Base-by-base conservation (phyloP, 2,329 filamentous ascomycete genomes). In the Aureobasidium namibiae region DNA sequence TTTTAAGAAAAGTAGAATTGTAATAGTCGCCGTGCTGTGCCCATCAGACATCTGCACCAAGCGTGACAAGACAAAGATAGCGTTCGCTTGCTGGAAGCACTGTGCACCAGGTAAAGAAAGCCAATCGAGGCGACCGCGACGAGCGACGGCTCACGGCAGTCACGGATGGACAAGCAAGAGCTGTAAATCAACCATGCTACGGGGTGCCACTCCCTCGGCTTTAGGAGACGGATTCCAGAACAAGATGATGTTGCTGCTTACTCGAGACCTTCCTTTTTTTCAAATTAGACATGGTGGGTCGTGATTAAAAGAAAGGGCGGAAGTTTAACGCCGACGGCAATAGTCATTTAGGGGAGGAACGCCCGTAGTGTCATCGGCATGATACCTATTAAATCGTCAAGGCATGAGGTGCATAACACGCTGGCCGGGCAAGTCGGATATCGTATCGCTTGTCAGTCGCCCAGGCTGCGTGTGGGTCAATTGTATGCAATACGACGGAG, bases 401-500 rank as follows among this genome's bases (percentile, higher is more conserved):
- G 36, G 39, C 52, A 56, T 33, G 39, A 45, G 39, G 29, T 56
- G 52, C 39, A 45, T 52, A 39, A 39, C 21, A 44, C 39, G 41
- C 29, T 36, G 50, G 39, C n/a, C 39, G 38, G 52, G 23, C 52
- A 56, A 56, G 16, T 48, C 54, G 54, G 31, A 38, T 48, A 57
- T 48, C 54, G 54, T 57, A 57, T 57, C 54, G 42, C 41, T 57
- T 56, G 18, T 39, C 26, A 46, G 54, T 38, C n/a, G 53, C 53
- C 41, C 31, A 45, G 53, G 41, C 42, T 48, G 41, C n/a, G 54
- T 48, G 54, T 57, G 54, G 54, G 54, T 57, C 54, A 31, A 39
- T 46, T 45, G 54, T 45, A 42, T 59, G 46, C 57, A 59, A 42
- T 38, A 59, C 46, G 48, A 50, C 46, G 45, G 45, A 59, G 57